Evolutionary conservation across 352 stramenopile genomes (phyloP), one percentile per base, ranked within the genome.

Genomic region (Globisporangium okanoganense): DNA sequence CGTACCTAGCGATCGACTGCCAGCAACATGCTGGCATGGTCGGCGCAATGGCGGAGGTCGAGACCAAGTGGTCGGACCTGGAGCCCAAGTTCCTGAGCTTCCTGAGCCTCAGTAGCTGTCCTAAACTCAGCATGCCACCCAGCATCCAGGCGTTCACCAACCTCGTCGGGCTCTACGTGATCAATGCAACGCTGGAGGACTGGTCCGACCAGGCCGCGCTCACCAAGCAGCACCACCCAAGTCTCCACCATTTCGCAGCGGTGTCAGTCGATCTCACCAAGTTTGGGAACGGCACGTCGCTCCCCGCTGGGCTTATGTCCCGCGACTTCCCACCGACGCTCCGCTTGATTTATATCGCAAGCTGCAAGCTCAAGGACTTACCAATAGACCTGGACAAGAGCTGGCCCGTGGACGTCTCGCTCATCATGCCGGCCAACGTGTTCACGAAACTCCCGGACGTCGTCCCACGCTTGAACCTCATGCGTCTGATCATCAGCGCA

Each of bases 1-100:
- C 64, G 2, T 70, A 81, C 18, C 38, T 88, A 13, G 41, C 72
- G 10, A 63, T 79, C 7, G 66, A 75, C 24, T 85, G 78, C 29
- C 3, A 18, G 3, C 16, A 35, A 0, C 2, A 36, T 7, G 2
- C 14, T 0, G 5, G 35, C 12, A 56, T 61, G 35, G 20, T 47
- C 0, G 68, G 66, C 7, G 29, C 29, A 3, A 7, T 35, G 29
- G 7, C 29, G 29, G 29, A 35, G 29, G 29, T 35, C 29, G 29
- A 35, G 29, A 35, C 29, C 29, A 35, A 35, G 29, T 35, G 29
- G 29, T 35, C 29, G 29, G 29, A 35, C 29, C 29, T 35, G 29
- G 29, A 35, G 29, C 29, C 29, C 29, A 35, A 35, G 7, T 35
- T 35, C 29, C 29, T 35, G 29, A 35, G 29, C 29, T 35, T 35